Evolutionary conservation across 1,139 yeast species (phyloP), one percentile per base, ranked within the genome.

Genomic region (Zygoascus sp.): DNA sequence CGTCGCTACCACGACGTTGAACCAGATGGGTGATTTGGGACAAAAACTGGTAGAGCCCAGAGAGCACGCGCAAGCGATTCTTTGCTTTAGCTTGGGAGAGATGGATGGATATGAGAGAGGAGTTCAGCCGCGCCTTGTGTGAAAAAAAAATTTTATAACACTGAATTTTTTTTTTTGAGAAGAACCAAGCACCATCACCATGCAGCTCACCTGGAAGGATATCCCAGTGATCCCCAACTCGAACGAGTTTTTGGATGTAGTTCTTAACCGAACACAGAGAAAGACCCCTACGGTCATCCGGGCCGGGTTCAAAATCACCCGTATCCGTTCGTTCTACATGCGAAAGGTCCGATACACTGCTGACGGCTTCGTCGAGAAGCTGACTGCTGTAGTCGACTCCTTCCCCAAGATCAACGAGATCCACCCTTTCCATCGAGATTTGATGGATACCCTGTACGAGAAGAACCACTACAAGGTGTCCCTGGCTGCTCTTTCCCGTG

Each of bases 201-300:
- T 92, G 97, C 97, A 92, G 74, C 81, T 92, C 59, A 83, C 97
- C 48, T 92, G 97, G 97, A 92, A 92, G 72, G 97, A 90, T 69
- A 92, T 92, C 63, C 95, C 97, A 35, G 82, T 95, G 45, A 96
- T 92, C 54, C 95, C 97, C 44, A 83, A 83, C 57, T 74, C 95
- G 63, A 87, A 85, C 68, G 97, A 92, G 68, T 77, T 90, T 77
- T 77, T 92, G 80, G 99, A 92, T 70, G 89, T 92, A 56, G 96
- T 94, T 55, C 83, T 92, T 58, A 92, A 92, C 76, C 79, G 97
- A 65, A 92, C 99, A 1, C 99, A 92, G 73, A 81, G 99, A 72
- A 92, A 92, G 71, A 92, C 98, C 2, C 98, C 98, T 44, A 92
- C 98, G 10, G 97, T 94, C 52, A 87, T 92, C 58, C 83, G 98